phyloP scores from a whole-genome alignment of 2,329 filamentous ascomycete genomes.

The Myriosclerotinia duriaeana region DNA sequence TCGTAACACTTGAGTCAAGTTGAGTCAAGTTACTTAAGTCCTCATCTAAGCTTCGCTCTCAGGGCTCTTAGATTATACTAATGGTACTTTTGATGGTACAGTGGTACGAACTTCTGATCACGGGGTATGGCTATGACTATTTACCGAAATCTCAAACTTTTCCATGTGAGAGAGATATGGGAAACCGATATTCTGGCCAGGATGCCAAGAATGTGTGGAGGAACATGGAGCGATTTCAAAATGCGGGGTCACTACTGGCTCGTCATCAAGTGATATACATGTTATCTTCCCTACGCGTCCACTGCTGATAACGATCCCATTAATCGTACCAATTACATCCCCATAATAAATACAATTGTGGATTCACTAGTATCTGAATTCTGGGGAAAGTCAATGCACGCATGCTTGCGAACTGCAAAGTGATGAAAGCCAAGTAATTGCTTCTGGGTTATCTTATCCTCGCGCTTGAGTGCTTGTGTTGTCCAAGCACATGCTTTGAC shows the following conservation, averaged over 20 bases:
- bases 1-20: too few relatives aligned
- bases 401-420: background rate
- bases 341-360: background rate
- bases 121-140: too few relatives aligned
- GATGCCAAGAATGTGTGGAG: background rate
- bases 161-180: background rate
- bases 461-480: background rate
- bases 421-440: slow-evolving; percentile 16
- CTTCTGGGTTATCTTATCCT: slow-evolving; percentile 1
- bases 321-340: background rate
- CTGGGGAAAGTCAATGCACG: slow-evolving; percentile 3
- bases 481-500: background rate
- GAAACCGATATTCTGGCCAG: background rate
- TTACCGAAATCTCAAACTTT: too few relatives aligned
- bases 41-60: too few relatives aligned
- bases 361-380: background rate
- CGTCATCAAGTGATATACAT: background rate
- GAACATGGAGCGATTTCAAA: background rate
- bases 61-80: too few relatives aligned
- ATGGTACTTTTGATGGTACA: too few relatives aligned
- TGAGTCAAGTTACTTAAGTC: too few relatives aligned
- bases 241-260: background rate
- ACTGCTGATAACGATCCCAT: background rate
- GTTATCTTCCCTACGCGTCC: background rate
- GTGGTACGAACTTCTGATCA: too few relatives aligned